These are phyloP conservation scores for Trichoderma sp. DNA, from an alignment of 2,329 filamentous ascomycete species.

Conservation along the genomic window DNA sequence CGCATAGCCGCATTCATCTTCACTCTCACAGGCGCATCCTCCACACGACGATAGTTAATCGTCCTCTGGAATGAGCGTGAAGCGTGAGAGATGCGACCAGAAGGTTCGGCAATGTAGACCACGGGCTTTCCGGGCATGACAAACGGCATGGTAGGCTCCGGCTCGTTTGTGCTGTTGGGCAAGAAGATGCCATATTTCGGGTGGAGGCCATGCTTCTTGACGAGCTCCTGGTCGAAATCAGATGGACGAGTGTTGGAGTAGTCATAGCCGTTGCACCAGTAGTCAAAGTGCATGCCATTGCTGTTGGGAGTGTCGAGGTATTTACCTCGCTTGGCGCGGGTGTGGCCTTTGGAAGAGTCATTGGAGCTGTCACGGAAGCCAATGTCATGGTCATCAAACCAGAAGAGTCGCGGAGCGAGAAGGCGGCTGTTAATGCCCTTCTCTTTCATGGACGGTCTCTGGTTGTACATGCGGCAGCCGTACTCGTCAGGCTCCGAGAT, in stretches of 20 bases:
- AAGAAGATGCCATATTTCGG: slow-evolving; percentile 56
- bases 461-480: slow-evolving; percentile 50
- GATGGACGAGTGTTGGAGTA: slow-evolving; percentile 49
- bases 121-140: slow-evolving; percentile 50
- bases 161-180: slow-evolving; percentile 48
- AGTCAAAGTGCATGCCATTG: slow-evolving; percentile 56
- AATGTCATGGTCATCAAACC: slow-evolving; percentile 56
- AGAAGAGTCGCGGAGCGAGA: slow-evolving; percentile 48
- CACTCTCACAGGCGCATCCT: slow-evolving; percentile 37
- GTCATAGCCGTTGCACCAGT: slow-evolving; percentile 55
- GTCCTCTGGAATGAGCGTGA: slow-evolving; percentile 47
- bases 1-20: slow-evolving; percentile 40
- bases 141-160: slow-evolving; percentile 42
- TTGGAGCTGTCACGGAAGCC: slow-evolving; percentile 62
- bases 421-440: slow-evolving; percentile 55
- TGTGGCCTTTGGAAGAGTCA: slow-evolving; percentile 55
- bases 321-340: slow-evolving; percentile 53
- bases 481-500: slow-evolving; percentile 52
- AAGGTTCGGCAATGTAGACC: slow-evolving; percentile 50
- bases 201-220: slow-evolving; percentile 54
- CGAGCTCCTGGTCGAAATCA: slow-evolving; percentile 53
- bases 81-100: slow-evolving; percentile 50
- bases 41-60: slow-evolving; percentile 36
- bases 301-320: slow-evolving; percentile 57
- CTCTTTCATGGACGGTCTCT: slow-evolving; percentile 43